These are phyloP conservation scores for Cytospora leucostoma DNA, from an alignment of 2,329 filamentous ascomycete genomes.

Conservation along the genomic window DNA sequence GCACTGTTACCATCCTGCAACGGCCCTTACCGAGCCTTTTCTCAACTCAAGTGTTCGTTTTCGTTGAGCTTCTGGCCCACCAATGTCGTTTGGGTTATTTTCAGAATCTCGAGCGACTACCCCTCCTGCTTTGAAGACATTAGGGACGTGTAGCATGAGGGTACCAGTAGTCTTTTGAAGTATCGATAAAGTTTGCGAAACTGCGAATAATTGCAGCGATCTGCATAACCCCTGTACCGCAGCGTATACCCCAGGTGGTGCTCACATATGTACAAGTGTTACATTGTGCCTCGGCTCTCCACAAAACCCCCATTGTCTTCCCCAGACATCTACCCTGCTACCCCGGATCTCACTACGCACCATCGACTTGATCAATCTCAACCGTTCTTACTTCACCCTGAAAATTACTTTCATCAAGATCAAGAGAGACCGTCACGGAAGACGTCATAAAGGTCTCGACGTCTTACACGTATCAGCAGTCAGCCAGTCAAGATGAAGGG, in stretches of 20 bases:
- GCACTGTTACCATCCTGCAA: no score
- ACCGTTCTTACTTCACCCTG: neutral
- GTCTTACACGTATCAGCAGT: neutral
- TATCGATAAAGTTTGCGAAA: no score
- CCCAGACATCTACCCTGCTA: slow-evolving; percentile 2
- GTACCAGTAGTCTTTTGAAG: no score
- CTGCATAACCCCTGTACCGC: slow-evolving; percentile 12
- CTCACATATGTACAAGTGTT: neutral
- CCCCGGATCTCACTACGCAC: slow-evolving; percentile 8
- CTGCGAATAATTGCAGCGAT: no score
- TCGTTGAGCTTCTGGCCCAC: no score
- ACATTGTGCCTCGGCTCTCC: slow-evolving; percentile 27
- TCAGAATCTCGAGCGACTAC: no score
- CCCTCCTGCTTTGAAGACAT: no score
- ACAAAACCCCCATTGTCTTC: slow-evolving; percentile 7
- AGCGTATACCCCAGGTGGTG: neutral
- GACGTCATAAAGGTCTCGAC: neutral
- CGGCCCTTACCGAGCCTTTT: no score
- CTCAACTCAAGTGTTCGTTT: no score
- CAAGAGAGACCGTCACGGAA: neutral
- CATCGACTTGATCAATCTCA: slow-evolving; percentile 3
- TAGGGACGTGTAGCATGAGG: no score
- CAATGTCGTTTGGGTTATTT: no score
- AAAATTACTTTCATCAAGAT: neutral
- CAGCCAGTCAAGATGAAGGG: slow-evolving; percentile 36